Evolutionary conservation across 148 eudicot species (phyloP).

Genomic region (Rheum nobile): DNA sequence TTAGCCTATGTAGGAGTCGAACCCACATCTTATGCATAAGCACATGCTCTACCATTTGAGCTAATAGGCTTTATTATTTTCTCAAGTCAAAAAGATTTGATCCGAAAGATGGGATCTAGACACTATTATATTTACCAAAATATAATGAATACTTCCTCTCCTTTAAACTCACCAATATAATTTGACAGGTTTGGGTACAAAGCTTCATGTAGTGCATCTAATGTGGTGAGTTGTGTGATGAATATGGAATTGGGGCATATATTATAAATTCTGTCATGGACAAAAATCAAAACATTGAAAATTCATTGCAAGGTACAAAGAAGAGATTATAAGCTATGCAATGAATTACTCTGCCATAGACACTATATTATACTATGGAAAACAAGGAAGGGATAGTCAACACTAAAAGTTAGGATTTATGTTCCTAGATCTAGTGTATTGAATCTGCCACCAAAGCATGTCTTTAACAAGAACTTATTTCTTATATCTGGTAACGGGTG

Average conservation of each 20-base stretch:
- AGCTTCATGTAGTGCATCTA: constrained; percentile 81
- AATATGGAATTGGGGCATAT: constrained; percentile 61
- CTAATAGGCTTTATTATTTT: no score
- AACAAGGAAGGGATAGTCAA: constrained; percentile 22
- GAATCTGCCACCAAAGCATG: constrained; percentile 83
- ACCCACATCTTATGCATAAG: no score
- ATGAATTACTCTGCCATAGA: constrained; percentile 73
- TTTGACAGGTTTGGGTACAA: constrained; percentile 74
- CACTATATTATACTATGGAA: constrained; percentile 64
- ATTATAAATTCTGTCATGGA: no score
- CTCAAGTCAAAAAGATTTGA: no score
- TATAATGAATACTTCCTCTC: not conserved
- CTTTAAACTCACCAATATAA: not conserved
- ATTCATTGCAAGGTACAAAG: constrained; percentile 24
- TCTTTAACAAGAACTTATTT: constrained; percentile 42
- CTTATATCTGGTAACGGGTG: constrained; percentile 33
- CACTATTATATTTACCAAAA: no score
- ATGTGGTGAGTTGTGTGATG: constrained; percentile 58
- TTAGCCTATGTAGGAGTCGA: no score
- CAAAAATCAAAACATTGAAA: constrained; percentile 17
- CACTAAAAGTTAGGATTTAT: constrained; percentile 26
- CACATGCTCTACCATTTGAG: no score
- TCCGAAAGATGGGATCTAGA: no score
- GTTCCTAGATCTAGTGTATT: constrained; percentile 49
- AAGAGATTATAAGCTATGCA: constrained; percentile 73